Percentiles rank a stretch among this genome's conserved stretches.
phyloP scores from a whole-genome alignment of 192 early-diverging fungal genomes.

The Linnemannia schmuckeri region DNA sequence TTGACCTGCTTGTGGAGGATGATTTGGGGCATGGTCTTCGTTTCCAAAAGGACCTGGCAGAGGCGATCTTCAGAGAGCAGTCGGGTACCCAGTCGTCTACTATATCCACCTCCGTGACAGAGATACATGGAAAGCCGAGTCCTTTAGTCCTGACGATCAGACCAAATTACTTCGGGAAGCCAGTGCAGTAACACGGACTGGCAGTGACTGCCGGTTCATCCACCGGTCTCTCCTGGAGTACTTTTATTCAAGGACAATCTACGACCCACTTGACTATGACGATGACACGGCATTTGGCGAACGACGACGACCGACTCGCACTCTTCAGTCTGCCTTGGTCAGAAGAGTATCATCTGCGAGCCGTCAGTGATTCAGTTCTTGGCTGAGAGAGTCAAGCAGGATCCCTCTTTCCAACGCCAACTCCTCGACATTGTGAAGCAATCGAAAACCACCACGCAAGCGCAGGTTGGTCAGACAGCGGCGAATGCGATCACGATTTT shows the following conservation, averaged over 20 bases:
- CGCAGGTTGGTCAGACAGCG: too few relatives aligned
- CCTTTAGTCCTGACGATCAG: not conserved
- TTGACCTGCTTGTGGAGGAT: not conserved
- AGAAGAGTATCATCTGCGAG: not conserved
- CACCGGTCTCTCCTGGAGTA: not conserved
- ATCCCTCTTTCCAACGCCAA: not conserved
- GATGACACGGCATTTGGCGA: not conserved
- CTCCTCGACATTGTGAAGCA: too few relatives aligned
- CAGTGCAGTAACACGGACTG: not conserved
- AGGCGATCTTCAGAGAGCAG: not conserved
- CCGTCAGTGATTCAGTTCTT: not conserved
- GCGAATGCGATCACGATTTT: too few relatives aligned
- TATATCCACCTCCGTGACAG: not conserved
- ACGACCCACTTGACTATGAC: not conserved
- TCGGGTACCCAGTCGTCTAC: not conserved
- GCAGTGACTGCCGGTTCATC: not conserved
- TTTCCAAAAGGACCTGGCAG: not conserved
- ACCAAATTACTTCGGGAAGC: not conserved
- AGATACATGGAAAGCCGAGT: not conserved
- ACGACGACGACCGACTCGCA: not conserved
- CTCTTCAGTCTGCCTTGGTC: not conserved
- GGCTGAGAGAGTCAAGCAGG: not conserved
- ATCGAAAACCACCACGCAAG: too few relatives aligned
- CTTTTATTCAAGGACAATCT: not conserved
- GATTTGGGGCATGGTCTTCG: not conserved